phyloP scores from a whole-genome alignment of 345 rosid genomes.

The Psidium friedrichsthalianum region DNA sequence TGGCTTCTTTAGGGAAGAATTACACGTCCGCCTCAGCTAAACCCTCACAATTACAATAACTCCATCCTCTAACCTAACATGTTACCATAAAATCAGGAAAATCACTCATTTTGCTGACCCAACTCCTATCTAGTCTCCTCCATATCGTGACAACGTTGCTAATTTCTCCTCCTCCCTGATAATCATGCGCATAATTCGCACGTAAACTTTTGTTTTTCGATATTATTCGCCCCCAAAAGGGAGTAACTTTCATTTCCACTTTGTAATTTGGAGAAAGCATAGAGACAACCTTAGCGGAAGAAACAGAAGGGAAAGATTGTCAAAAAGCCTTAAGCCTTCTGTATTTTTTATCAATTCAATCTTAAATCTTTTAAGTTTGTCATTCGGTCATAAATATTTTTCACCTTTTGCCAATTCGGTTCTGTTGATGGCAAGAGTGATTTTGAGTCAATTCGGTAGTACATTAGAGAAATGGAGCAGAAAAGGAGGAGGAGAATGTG shows the following conservation, averaged over 20 bases:
- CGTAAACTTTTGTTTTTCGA: neutral
- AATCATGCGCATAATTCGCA: neutral
- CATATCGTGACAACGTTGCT: neutral
- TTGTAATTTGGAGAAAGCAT: neutral
- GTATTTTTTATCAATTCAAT: too few species aligned
- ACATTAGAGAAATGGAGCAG: neutral
- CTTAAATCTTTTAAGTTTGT: too few species aligned
- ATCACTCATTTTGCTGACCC: neutral
- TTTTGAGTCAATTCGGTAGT: neutral
- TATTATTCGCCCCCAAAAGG: neutral
- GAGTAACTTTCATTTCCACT: neutral
- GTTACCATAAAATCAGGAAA: neutral
- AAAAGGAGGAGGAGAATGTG: neutral
- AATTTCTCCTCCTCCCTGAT: neutral
- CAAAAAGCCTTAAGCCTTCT: too few species aligned
- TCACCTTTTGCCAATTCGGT: too few species aligned
- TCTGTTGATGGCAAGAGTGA: neutral
- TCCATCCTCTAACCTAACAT: neutral
- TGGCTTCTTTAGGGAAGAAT: too few species aligned
- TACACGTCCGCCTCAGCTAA: too few species aligned
- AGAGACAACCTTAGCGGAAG: neutral
- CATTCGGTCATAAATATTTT: too few species aligned
- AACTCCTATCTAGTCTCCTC: neutral
- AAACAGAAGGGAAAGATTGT: neutral
- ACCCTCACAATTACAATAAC: too few species aligned